Evolutionary conservation across 2,329 filamentous ascomycete genomes (phyloP), one percentile per base, ranked within the genome.

Genomic region (Xylariaceae sp.): DNA sequence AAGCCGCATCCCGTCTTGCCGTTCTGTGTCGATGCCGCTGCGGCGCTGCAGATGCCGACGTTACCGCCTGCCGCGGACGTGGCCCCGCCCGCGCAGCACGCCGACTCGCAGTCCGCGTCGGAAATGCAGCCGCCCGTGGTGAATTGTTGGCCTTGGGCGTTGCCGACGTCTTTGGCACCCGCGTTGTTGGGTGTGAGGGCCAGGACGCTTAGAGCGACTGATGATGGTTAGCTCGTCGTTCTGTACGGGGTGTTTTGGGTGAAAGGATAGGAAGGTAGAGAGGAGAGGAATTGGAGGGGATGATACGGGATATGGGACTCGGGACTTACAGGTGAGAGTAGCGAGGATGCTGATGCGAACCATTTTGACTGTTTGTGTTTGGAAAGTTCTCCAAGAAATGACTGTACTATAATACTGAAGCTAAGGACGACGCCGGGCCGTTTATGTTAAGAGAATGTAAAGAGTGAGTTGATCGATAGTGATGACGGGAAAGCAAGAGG

Each of bases 1-100:
- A 67, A 67, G 35, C 60, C 60, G 33, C 65, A 67, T 35, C 65
- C 66, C 22, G 60, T 61, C 60, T 68, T 68, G 38, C 64, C 64
- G 41, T 61, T 63, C 51, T 68, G 65, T 44, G 62, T 55, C 33
- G 64, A 51, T 20, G 64, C 66, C 10, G 63, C 65, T 39, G 57
- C 57, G 48, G 62, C 60, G 45, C 62, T 64, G 58, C 65, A 68
- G 47, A 66, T 61, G 37, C 63, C 63, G 19, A 64, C 59, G 19
- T 51, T 53, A 34, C 45, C 48, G 39, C 55, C 55, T 27, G 54
- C 53, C 22, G 49, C 56, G n/a, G 57, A 57, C 36, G 44, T 40
- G 16, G 55, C 55, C n/a, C 55, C 55, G 33, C 55, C 55, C 14
- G 63, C 63, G 41, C 63, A 66, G 56, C 63, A 66, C 35, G 55